These are phyloP conservation scores for Trichophyton schoenleinii DNA, from an alignment of 2,329 filamentous ascomycete genomes.

Conservation along the genomic window DNA sequence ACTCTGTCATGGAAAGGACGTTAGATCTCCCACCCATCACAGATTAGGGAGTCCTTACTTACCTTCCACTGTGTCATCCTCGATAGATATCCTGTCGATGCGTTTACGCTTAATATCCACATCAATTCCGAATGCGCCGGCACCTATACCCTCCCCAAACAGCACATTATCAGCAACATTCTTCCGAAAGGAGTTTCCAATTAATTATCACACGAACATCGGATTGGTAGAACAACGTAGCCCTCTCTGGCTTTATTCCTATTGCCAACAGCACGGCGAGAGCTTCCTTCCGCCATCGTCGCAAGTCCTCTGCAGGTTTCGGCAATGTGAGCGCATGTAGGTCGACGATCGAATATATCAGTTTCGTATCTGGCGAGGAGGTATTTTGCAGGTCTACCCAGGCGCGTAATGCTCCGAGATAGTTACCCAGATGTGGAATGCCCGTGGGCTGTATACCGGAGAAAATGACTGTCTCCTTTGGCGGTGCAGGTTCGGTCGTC, in stretches of 20 bases:
- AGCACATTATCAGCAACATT: background rate
- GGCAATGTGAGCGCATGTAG: constrained; percentile 80
- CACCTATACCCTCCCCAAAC: constrained; percentile 37
- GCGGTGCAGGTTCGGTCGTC: constrained; percentile 5
- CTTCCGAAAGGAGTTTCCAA: background rate
- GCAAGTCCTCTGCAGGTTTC: constrained; percentile 51
- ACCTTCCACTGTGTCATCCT: constrained; percentile 99
- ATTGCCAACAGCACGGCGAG: constrained; percentile 72
- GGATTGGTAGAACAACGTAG: constrained; percentile 72
- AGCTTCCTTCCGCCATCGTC: constrained; percentile 56
- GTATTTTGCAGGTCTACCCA: constrained; percentile 72
- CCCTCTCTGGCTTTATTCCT: constrained; percentile 65
- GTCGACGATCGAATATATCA: constrained; percentile 83
- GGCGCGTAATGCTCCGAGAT: constrained; percentile 73
- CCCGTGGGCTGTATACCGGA: constrained; percentile 96
- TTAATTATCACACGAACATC: constrained; percentile 39
- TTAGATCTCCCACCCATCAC: no score
- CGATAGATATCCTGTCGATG: constrained; percentile 83
- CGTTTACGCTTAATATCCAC: constrained; percentile 91
- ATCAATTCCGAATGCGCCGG: constrained; percentile 77
- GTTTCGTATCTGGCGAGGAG: constrained; percentile 36
- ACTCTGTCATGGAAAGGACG: constrained; percentile 38
- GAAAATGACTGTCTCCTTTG: constrained; percentile 51
- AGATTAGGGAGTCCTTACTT: constrained; percentile 9
- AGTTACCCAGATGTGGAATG: constrained; percentile 88